These are phyloP conservation scores for Fusarium chlamydosporum DNA, from an alignment of 2,329 filamentous ascomycete species.

Conservation along the genomic window DNA sequence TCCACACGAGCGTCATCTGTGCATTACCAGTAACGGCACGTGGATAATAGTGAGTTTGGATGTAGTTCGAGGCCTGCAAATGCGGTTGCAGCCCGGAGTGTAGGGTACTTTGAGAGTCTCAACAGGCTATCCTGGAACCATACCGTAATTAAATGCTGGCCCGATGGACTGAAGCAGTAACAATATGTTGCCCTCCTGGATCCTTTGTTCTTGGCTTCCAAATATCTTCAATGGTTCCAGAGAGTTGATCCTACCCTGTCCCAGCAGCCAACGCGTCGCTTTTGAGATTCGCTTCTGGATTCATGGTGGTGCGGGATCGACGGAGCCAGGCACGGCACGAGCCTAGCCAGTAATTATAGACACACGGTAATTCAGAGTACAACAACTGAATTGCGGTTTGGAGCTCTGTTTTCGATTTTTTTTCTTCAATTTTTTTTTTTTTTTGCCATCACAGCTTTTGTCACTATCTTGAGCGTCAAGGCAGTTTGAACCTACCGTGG, in stretches of 20 bases:
- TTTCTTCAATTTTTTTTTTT: neutral
- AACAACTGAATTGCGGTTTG: constrained; percentile 3
- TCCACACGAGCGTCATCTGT: constrained; percentile 1
- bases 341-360: constrained; percentile 39
- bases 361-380: neutral
- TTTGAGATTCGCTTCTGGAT: constrained; percentile 41
- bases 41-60: constrained; percentile 6
- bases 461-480: neutral
- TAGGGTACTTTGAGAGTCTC: constrained; percentile 20
- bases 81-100: constrained; percentile 35
- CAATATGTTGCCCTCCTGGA: neutral
- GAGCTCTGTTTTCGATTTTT: constrained; percentile 1
- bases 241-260: constrained; percentile 26
- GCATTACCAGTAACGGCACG: constrained; percentile 16
- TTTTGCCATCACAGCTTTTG: neutral
- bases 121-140: constrained; percentile 23
- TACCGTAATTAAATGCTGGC: constrained; percentile 20
- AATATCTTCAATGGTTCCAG: constrained; percentile 19
- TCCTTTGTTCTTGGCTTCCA: neutral
- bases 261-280: constrained; percentile 22
- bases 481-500: neutral
- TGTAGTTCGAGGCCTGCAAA: constrained; percentile 40
- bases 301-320: constrained; percentile 42
- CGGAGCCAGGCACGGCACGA: constrained; percentile 49
- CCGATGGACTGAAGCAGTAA: constrained; percentile 31